Conservation (phyloP, 768 basidiomycete species). For the Mycena sanguinolenta region DNA sequence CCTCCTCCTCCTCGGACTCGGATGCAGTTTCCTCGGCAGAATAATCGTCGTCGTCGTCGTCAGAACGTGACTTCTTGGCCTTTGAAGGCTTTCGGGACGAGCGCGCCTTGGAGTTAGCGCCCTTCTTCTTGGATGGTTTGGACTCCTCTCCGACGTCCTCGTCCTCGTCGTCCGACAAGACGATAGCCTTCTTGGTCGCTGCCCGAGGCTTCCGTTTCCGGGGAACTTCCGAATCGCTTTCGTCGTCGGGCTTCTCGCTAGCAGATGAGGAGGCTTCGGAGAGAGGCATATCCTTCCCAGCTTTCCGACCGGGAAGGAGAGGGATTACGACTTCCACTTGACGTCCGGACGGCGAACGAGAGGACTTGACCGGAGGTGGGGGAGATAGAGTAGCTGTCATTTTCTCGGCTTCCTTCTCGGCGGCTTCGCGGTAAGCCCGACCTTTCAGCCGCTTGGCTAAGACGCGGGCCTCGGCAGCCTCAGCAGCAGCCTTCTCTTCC, state of each 20-base stretch:
- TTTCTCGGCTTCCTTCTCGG: constrained; percentile 50
- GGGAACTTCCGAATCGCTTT: constrained; percentile 54
- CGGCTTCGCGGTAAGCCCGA: constrained; percentile 77
- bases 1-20: constrained; percentile 52
- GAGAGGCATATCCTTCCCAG: constrained; percentile 33
- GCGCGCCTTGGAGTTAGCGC: constrained; percentile 39
- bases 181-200: constrained; percentile 53
- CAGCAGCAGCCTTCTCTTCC: constrained; percentile 67
- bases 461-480: constrained; percentile 55
- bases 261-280: constrained; percentile 52
- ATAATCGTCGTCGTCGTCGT: constrained; percentile 57
- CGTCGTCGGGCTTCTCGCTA: constrained; percentile 51
- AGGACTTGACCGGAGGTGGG: constrained; percentile 31
- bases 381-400: constrained; percentile 32
- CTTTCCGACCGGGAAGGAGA: constrained; percentile 42
- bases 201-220: constrained; percentile 57
- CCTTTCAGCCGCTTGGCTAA: constrained; percentile 81
- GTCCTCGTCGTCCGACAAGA: constrained; percentile 70
- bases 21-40: constrained; percentile 51
- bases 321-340: constrained; percentile 73
- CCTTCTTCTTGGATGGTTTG: constrained; percentile 44
- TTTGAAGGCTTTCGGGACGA: constrained; percentile 36
- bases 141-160: constrained; percentile 49
- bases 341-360: constrained; percentile 52
- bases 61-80: constrained; percentile 49